Conservation (phyloP, 768 basidiomycete genomes). For the Leccinellum luteum region DNA sequence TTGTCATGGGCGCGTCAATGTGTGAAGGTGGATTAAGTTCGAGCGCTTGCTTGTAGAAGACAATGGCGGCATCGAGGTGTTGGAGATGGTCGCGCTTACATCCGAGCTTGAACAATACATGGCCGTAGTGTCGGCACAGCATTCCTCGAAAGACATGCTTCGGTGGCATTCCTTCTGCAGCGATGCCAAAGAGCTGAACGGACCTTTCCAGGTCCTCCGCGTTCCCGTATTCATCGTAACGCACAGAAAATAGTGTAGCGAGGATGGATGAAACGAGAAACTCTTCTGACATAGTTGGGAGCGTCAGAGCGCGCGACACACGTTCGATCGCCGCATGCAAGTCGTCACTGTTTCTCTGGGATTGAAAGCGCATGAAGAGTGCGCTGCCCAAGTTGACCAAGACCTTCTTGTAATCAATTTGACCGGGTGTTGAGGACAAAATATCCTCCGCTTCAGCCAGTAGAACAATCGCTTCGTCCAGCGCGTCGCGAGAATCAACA, state of each 20-base stretch:
- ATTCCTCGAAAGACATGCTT: constrained; percentile 5
- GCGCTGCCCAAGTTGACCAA: constrained; percentile 11
- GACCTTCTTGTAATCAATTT: constrained; percentile 1
- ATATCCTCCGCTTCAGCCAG: constrained; percentile 19
- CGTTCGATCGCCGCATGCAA: constrained; percentile 17
- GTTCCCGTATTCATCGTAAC: neutral
- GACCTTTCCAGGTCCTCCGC: constrained; percentile 15
- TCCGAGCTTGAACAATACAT: constrained; percentile 7
- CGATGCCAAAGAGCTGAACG: constrained; percentile 11
- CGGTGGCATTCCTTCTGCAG: constrained; percentile 9
- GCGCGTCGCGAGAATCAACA: neutral
- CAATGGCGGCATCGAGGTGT: constrained; percentile 9
- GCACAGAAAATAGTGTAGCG: constrained; percentile 13
- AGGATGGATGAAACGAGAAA: constrained; percentile 3
- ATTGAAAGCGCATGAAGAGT: constrained; percentile 18
- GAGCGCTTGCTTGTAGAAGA: constrained; percentile 4
- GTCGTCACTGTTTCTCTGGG: constrained; percentile 6
- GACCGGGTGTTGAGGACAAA: constrained; percentile 1
- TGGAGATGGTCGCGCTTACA: neutral
- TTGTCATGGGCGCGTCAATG: neutral
- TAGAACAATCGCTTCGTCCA: constrained; percentile 26
- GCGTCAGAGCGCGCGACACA: constrained; percentile 4
- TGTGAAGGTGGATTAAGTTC: constrained; percentile 12
- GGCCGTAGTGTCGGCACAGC: constrained; percentile 13
- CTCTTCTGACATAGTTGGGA: constrained; percentile 7